Base-by-base conservation (phyloP, 2,329 filamentous ascomycete genomes). In the Venturia aucupariae region DNA sequence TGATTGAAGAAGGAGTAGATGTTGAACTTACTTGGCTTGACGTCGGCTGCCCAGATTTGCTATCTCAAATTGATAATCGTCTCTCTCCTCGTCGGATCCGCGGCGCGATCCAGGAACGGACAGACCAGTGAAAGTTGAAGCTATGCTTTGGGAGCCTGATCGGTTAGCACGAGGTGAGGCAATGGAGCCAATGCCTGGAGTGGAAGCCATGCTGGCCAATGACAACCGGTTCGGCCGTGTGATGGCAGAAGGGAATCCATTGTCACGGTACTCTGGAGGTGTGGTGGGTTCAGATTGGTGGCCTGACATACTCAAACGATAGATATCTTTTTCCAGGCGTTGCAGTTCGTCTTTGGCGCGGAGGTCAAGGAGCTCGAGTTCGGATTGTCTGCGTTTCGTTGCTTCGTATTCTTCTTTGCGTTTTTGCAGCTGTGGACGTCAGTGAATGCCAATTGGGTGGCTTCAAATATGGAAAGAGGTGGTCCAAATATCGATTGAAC, bases 261-360 rank as follows among this genome's bases (percentile, higher is more conserved):
- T 86, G 68, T 96, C 91, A 70, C 87, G 88, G 75, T 94, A 93
- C 75, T 97, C 94, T 39, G 94, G 94, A 27, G 94, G 94, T 27
- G 94, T 99, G 1, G 94, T 97, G 19, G 94, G 94, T 77, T 97
- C 93, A 70, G 90, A 96, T 73, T 95, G 90, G 71, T 92, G 89
- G 63, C 90, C 90, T 66, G 86, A 72, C n/a, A 69, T 44, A 46
- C 38, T 42, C 22, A 66, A 69, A 44, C 63, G 65, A 48, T 81
- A 67, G 81, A 77, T 70, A 81, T 79, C 70, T 65, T 95, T 82
- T 69, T 94, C 90, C 79, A 97, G 89, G 74, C 90, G 87, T 65
- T 89, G 86, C 71, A 96, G 86, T 73, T 96, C 92, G 67, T 84
- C 86, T 67, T 88, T 87, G 75, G 93, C 90, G 74, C 94, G 89